Conservation (phyloP, 345 rosid species). For the Erysimum cheiranthoides region DNA sequence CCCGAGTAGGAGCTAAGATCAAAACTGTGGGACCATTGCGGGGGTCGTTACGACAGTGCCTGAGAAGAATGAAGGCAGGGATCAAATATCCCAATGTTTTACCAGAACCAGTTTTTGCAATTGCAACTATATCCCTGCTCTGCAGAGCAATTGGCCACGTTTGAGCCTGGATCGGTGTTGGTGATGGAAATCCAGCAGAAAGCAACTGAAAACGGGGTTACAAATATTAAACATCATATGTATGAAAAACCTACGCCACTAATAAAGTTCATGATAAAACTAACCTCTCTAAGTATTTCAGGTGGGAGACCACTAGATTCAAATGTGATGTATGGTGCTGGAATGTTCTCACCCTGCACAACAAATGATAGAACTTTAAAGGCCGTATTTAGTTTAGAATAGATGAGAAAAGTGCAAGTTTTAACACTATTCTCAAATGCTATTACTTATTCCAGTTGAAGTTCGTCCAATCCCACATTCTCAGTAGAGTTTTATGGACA, state of each 20-base stretch:
- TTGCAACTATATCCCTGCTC: conserved; percentile 89
- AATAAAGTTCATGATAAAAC: conserved; percentile 34
- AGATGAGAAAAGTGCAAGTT: conserved; percentile 35
- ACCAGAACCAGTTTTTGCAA: conserved; percentile 99
- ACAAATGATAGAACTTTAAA: conserved; percentile 28
- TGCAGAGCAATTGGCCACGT: conserved; percentile 98
- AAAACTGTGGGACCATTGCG: conserved; percentile 88
- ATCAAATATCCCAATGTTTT: conserved; percentile 97
- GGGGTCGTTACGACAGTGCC: conserved; percentile 68
- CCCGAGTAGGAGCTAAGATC: conserved; percentile 95
- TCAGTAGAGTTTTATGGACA: conserved; percentile 50
- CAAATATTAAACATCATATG: conserved; percentile 15
- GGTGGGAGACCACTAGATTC: conserved; percentile 91
- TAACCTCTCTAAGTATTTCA: conserved; percentile 90
- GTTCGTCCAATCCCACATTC: conserved; percentile 48
- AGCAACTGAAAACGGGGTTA: conserved; percentile 61
- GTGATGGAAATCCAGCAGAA: conserved; percentile 85
- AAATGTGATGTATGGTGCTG: conserved; percentile 93
- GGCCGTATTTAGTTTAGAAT: conserved; percentile 17
- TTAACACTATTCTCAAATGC: conserved; percentile 47
- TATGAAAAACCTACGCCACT: background rate
- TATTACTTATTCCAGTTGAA: conserved; percentile 51
- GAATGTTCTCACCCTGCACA: conserved; percentile 87
- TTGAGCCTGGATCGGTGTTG: conserved; percentile 99
- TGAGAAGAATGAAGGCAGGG: conserved; percentile 87